These are phyloP conservation scores for Trichosporon sp. DNA, from an alignment of 1,284 basidiomycete genomes.

Conservation along the genomic window DNA sequence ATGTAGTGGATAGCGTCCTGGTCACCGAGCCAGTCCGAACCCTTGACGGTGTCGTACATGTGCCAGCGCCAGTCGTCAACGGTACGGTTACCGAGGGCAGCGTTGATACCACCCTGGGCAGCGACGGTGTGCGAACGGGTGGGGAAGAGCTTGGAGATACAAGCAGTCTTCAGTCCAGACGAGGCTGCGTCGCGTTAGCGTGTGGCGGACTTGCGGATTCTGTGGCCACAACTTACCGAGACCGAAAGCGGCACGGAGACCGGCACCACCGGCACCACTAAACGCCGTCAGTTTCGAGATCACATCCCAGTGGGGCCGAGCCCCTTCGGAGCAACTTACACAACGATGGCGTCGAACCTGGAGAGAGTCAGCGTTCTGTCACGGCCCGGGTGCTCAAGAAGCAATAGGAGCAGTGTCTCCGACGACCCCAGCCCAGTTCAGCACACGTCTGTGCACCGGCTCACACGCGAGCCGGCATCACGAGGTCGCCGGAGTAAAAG, in stretches of 20 bases:
- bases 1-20: conserved; percentile 99
- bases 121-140: conserved; percentile 98
- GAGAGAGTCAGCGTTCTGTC: conserved; percentile 7
- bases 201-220: not conserved
- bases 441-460: not conserved
- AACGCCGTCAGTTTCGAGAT: not conserved
- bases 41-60: conserved; percentile 97
- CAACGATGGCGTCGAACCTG: conserved; percentile 92
- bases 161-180: conserved; percentile 95
- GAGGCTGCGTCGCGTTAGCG: conserved; percentile 59
- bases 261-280: conserved; percentile 95
- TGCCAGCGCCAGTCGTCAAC: conserved; percentile 99
- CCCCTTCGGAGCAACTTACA: conserved; percentile 57
- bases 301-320: not conserved
- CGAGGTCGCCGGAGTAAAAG: not conserved
- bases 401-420: not conserved
- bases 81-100: conserved; percentile 98
- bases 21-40: conserved; percentile 99
- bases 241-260: conserved; percentile 96
- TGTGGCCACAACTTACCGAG: conserved; percentile 51
- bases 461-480: not conserved
- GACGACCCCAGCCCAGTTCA: not conserved
- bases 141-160: conserved; percentile 99
- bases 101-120: conserved; percentile 99
- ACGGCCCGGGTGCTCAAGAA: not conserved